A percentile compares a stretch with the other conserved stretches of the same genome.
These are phyloP conservation scores for Neostapfia colusana DNA, from an alignment of 176 grass and related monocot species.

Conservation along the genomic window DNA sequence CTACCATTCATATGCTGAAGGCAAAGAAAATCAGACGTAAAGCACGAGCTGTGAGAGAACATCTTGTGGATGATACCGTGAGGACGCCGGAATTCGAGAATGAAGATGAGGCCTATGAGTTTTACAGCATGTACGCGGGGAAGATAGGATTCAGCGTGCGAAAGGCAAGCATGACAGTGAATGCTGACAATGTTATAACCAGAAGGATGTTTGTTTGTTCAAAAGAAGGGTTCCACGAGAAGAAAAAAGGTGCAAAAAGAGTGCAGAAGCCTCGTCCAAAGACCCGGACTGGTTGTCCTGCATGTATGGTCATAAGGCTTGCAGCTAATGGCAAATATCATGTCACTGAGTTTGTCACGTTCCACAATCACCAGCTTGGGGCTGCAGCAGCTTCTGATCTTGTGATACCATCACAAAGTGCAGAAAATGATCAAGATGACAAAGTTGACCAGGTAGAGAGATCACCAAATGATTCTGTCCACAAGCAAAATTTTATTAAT, in stretches of 20 bases:
- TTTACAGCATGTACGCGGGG: constrained; percentile 83
- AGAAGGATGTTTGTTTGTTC: constrained; percentile 99
- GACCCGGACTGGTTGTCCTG: constrained; percentile 84
- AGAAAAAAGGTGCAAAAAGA: constrained; percentile 81
- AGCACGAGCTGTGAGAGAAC: constrained; percentile 71
- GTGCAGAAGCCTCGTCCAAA: constrained; percentile 90
- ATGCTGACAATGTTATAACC: constrained; percentile 75
- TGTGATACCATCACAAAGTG: constrained; percentile 47
- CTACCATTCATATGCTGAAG: constrained; percentile 71
- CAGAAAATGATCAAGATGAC: constrained; percentile 56
- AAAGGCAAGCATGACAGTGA: constrained; percentile 88
- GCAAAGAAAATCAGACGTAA: constrained; percentile 80
- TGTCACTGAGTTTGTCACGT: constrained; percentile 87
- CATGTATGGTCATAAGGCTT: constrained; percentile 85
- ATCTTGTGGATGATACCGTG: constrained; percentile 72
- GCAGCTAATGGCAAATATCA: constrained; percentile 68
- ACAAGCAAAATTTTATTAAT: constrained; percentile 38
- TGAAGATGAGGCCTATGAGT: constrained; percentile 91
- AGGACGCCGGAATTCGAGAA: constrained; percentile 77
- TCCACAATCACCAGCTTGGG: constrained; percentile 81
- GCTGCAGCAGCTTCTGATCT: constrained; percentile 52
- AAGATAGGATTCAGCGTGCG: constrained; percentile 86
- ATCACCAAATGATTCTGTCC: constrained; percentile 39
- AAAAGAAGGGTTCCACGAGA: constrained; percentile 92
- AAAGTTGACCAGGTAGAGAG: constrained; percentile 43